Base-by-base conservation (phyloP, 257 asterid genomes). In the Sherardia arvensis region DNA sequence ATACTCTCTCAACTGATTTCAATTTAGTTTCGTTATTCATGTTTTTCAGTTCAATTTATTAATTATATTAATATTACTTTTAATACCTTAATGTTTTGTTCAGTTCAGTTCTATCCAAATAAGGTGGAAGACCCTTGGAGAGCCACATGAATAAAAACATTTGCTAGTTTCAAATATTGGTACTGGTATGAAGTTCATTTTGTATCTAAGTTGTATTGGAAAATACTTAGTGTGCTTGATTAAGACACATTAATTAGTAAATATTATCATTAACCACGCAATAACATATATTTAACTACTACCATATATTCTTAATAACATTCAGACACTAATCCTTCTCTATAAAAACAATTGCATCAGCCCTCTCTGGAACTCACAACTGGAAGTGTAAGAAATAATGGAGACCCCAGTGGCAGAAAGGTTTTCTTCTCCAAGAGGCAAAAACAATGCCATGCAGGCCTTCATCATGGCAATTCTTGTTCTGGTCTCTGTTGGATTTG, bases 401-500 rank as follows among this genome's bases (percentile, higher is more conserved):
- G 64, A 72, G 6, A 9, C 17, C 23, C n/a, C 28, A 53, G 60
- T 0, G 6, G 32, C 3, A 14, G 34, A 60, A 36, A 67, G 36
- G 36, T 33, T 53, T 23, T 12, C 45, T 30, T 21, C 33, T 53
- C n/a, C 45, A 34, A 12, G 48, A 8, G 5, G 72, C 0, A 0
- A 29, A 17, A 63, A 55, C 65, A 76, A 72, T 63, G 25, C 18
- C 4, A n/a, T 73, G 26, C 69, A 77, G 71, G 76, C 76, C n/a
- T 77, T 73, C 20, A 73, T 88, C 60, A 65, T 76, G 79, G 80
- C 76, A 26, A 59, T 76, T 0, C 58, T 71, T 55, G 3, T 72
- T 61, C 73, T 61, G 20, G 68, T 81, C 17, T 77, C 77, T 5
- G 63, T 68, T 9, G 95, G 92, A 0, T 79, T 84, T 75, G 62